phyloP scores from a whole-genome alignment of 352 stramenopile genomes.

The Phytopythium delawarense region DNA sequence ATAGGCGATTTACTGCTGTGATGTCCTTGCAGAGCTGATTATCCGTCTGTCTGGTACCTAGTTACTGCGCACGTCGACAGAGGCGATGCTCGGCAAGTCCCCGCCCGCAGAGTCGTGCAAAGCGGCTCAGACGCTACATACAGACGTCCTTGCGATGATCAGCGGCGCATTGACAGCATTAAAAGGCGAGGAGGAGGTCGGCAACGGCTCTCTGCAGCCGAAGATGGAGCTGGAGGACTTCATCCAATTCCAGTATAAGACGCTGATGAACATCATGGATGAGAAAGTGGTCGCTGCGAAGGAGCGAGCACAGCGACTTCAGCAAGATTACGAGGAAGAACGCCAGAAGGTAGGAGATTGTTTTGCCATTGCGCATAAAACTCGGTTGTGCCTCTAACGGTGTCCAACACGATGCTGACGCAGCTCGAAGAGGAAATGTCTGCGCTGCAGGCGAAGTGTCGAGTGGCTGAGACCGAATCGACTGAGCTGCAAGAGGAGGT shows the following conservation, averaged over 20 bases:
- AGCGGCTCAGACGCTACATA: neutral
- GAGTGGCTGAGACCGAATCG: neutral
- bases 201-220: neutral
- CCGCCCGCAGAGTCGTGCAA: neutral
- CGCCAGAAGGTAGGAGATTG: neutral
- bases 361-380: neutral
- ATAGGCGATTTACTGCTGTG: neutral
- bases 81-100: neutral
- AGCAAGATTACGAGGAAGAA: neutral
- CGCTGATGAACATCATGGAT: neutral
- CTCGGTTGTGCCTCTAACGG: neutral
- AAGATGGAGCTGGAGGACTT: neutral
- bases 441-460: neutral
- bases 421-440: neutral
- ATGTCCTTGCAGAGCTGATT: neutral
- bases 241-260: neutral
- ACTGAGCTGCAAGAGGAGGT: neutral
- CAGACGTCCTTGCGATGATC: neutral
- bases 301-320: neutral
- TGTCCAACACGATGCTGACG: neutral
- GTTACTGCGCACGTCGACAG: neutral
- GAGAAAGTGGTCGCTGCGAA: neutral
- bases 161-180: neutral
- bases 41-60: neutral
- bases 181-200: neutral